These are phyloP conservation scores for Fusarium devonianum DNA, from an alignment of 2,329 filamentous ascomycete genomes.

Conservation along the genomic window DNA sequence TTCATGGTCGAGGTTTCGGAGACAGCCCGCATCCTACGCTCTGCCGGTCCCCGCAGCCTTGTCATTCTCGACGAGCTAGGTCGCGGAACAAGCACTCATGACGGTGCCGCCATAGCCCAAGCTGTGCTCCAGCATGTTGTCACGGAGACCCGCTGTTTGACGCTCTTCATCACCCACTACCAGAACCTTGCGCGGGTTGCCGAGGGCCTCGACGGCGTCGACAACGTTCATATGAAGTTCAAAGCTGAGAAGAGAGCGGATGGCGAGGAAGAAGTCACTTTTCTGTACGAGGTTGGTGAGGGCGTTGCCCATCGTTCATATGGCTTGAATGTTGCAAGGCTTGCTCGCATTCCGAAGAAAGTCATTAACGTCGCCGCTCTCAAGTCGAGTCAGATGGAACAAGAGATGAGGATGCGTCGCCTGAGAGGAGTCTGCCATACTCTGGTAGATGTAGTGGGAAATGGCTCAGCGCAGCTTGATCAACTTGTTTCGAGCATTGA, in stretches of 20 bases:
- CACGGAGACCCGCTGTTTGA: conserved; percentile 75
- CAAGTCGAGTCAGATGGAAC: conserved; percentile 83
- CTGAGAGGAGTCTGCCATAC: conserved; percentile 59
- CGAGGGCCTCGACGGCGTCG: conserved; percentile 72
- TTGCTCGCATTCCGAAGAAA: conserved; percentile 80
- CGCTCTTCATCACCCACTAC: conserved; percentile 97
- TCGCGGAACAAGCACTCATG: conserved; percentile 91
- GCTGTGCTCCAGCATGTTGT: conserved; percentile 88
- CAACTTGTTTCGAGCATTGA: conserved; percentile 64
- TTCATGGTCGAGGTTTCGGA: conserved; percentile 99
- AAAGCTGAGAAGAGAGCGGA: conserved; percentile 52
- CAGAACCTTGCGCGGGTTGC: conserved; percentile 80
- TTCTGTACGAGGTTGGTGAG: conserved; percentile 90
- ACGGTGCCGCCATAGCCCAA: conserved; percentile 94
- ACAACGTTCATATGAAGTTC: conserved; percentile 96
- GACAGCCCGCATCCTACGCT: conserved; percentile 87
- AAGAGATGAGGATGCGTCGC: conserved; percentile 69
- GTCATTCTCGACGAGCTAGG: conserved; percentile 96
- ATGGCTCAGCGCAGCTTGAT: conserved; percentile 55
- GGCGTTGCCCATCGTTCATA: conserved; percentile 95
- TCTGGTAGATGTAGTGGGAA: conserved; percentile 52
- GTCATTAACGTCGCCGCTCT: conserved; percentile 81
- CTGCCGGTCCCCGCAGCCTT: conserved; percentile 82
- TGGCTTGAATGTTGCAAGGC: conserved; percentile 87
- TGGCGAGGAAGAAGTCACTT: conserved; percentile 82